Evolutionary conservation across 2,329 filamentous ascomycete genomes (phyloP), one percentile per base, ranked within the genome.

Genomic region (Sordariomycetes sp.): DNA sequence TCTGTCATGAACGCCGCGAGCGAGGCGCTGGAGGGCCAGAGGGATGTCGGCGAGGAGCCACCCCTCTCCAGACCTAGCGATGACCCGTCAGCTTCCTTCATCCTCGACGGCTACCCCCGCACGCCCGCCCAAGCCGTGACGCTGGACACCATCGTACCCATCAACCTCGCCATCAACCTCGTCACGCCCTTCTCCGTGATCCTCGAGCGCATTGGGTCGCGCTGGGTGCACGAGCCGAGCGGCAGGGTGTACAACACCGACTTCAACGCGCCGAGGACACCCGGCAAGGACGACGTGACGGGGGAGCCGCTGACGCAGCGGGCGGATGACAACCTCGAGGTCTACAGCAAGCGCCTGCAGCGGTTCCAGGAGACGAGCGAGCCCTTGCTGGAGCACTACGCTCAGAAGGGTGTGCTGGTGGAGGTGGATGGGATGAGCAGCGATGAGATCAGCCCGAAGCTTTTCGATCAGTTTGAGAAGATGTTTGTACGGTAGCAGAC

Each of bases 51-150:
- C 17, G 11, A 16, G 14, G 26, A 30, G 11, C 15, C 15, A 11
- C 23, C 12, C 15, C 18, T 27, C 16, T n/a, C 25, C 5, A 53
- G 58, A 21, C 64, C 69, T 30, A 77, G 79, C 32, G 72, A 92
- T 27, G 72, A 82, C 42, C 83, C 87, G 0, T 66, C 76, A 1
- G 86, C 87, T 8, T 94, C 87, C 1, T 96, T 95, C 57, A 83
- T 98, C 43, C 81, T 98, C 34, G 92, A 98, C 55, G 92, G 92
- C 12, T 98, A 96, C 59, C 92, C 92, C 3, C 82, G 92, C 44
- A 98, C 86, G 6, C 82, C 84, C 1, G 54, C 66, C 4, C 92
- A 98, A 60, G 92, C 88, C 19, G 57, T 63, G 27, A 79, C 79
- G 37, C 72, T 96, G 31, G 87, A 94, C 53, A 63, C 66, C 30